Evolutionary conservation across 768 basidiomycete genomes (phyloP).

Genomic region (Amanita exitialis): DNA sequence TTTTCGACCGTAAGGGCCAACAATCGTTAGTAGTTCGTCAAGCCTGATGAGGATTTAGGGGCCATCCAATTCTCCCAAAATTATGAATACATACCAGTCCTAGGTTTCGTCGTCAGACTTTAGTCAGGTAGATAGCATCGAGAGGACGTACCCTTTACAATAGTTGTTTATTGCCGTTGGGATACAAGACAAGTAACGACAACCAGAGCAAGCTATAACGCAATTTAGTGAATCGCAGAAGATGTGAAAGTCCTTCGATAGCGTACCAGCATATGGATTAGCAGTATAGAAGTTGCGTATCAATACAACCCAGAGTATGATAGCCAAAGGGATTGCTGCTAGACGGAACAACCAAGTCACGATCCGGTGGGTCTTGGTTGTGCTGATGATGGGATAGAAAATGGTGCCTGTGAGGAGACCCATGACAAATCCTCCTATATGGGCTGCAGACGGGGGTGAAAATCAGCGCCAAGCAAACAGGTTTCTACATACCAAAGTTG

Average conservation of each 20-base stretch:
- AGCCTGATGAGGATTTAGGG: conserved; percentile 4
- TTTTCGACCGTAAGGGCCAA: neutral
- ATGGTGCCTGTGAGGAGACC: conserved; percentile 74
- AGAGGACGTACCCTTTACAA: conserved; percentile 42
- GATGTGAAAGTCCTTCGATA: conserved; percentile 6
- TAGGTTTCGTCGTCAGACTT: conserved; percentile 10
- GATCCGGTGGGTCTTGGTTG: conserved; percentile 58
- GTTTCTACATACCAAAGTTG: conserved; percentile 59
- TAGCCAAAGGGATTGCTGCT: conserved; percentile 60
- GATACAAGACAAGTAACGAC: conserved; percentile 85
- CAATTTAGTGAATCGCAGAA: neutral
- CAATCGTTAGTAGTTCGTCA: conserved; percentile 7
- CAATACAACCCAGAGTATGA: conserved; percentile 77
- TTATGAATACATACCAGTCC: conserved; percentile 21
- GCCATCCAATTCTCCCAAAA: neutral
- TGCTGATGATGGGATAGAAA: conserved; percentile 85
- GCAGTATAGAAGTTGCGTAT: conserved; percentile 84
- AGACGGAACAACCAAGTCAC: conserved; percentile 69
- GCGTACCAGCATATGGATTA: conserved; percentile 74
- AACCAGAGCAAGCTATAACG: conserved; percentile 67
- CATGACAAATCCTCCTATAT: conserved; percentile 83
- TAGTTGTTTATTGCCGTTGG: conserved; percentile 65
- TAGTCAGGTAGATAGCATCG: neutral
- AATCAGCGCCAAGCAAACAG: neutral
- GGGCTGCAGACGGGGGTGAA: conserved; percentile 37